A percentile compares a stretch with the other conserved stretches of the same genome.
Evolutionary conservation across 2,329 filamentous ascomycete species (phyloP).

Genomic region (Fusarium sp.): DNA sequence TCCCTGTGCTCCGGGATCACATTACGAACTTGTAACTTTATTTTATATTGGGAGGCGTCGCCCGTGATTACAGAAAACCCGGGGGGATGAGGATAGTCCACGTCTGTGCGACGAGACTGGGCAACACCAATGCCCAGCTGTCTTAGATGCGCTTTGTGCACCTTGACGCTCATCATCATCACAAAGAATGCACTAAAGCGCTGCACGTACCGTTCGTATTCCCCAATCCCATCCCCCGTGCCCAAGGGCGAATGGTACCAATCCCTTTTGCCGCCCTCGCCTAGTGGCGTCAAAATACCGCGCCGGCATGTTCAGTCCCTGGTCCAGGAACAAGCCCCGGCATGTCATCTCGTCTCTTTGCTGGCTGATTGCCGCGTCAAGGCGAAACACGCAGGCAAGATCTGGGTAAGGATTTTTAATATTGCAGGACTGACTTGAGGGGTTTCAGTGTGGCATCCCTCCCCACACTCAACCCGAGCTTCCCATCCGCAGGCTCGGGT

Average conservation of each 20-base stretch:
- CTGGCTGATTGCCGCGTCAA: conserved; percentile 1
- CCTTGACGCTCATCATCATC: neutral
- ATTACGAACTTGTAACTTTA: conserved; percentile 27
- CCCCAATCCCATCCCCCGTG: neutral
- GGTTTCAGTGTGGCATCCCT: conserved; percentile 33
- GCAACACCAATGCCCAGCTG: neutral
- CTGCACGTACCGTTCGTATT: neutral
- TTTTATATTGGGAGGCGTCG: conserved; percentile 27
- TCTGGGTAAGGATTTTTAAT: conserved; percentile 7
- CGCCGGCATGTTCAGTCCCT: neutral
- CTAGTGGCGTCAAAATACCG: conserved; percentile 14
- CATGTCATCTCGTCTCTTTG: conserved; percentile 35
- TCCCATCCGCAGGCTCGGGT: conserved; percentile 16
- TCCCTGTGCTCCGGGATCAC: conserved; percentile 16
- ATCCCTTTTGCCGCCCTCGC: neutral
- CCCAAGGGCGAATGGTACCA: neutral
- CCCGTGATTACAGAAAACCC: conserved; percentile 12
- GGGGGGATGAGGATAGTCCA: neutral
- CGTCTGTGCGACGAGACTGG: conserved; percentile 19
- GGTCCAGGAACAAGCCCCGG: neutral
- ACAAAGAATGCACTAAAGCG: neutral
- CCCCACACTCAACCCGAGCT: conserved; percentile 17
- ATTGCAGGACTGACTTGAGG: conserved; percentile 24
- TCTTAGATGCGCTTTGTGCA: conserved; percentile 6
- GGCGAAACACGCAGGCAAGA: conserved; percentile 23